phyloP scores from a whole-genome alignment of 805 yeast species.

The Candida takata region DNA sequence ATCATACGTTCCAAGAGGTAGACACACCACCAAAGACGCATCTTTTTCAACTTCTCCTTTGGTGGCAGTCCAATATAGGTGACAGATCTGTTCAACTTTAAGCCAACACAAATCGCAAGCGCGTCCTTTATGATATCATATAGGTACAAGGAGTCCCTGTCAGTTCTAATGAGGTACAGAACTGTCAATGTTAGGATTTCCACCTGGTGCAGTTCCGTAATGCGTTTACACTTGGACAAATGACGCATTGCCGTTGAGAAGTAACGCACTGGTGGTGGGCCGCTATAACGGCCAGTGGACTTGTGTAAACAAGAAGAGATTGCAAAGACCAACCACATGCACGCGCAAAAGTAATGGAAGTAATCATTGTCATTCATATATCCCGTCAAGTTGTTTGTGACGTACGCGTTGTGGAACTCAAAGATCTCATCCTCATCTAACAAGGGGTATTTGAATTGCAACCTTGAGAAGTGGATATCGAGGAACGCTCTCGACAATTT shows the following conservation, averaged over 20 bases:
- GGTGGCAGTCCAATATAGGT: slow-evolving; percentile 26
- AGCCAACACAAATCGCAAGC: slow-evolving; percentile 35
- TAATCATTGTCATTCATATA: slow-evolving; percentile 33
- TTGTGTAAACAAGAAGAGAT: slow-evolving; percentile 45
- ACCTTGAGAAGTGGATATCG: slow-evolving; percentile 47
- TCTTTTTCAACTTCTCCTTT: slow-evolving; percentile 30
- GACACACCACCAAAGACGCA: slow-evolving; percentile 59
- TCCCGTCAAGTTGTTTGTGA: slow-evolving; percentile 27
- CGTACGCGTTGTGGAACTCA: slow-evolving; percentile 43
- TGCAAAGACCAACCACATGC: slow-evolving; percentile 50
- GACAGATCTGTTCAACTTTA: slow-evolving; percentile 31
- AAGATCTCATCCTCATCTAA: slow-evolving; percentile 46
- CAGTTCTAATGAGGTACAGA: slow-evolving; percentile 52
- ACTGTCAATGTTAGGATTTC: slow-evolving; percentile 48
- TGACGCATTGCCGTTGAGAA: slow-evolving; percentile 56
- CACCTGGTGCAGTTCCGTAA: slow-evolving; percentile 38
- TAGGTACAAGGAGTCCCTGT: slow-evolving; percentile 48
- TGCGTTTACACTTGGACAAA: slow-evolving; percentile 37
- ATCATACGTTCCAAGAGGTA: slow-evolving; percentile 57
- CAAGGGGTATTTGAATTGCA: slow-evolving; percentile 52
- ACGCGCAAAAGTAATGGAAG: slow-evolving; percentile 46
- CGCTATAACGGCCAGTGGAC: slow-evolving; percentile 49
- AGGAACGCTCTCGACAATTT: slow-evolving; percentile 41
- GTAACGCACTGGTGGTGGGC: slow-evolving; percentile 47
- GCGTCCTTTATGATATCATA: slow-evolving; percentile 49